Evolutionary conservation across 1,284 basidiomycete genomes (phyloP), one percentile per base, ranked within the genome.

Genomic region (Fomitopsis palustris): DNA sequence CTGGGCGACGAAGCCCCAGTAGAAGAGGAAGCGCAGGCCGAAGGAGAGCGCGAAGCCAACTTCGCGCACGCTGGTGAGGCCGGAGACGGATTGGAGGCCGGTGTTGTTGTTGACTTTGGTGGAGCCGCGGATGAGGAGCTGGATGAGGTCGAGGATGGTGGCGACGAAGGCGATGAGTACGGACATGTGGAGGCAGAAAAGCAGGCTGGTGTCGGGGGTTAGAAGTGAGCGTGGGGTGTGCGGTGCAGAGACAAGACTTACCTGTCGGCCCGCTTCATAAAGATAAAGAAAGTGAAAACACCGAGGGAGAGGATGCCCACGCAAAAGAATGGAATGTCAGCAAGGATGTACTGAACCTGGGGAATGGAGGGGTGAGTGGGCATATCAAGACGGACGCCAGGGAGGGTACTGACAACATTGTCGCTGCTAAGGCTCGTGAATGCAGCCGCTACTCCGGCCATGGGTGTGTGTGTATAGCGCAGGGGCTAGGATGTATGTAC

Each of bases 251-350:
- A 31, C 39, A 43, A 38, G 27, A 74, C 87, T 59, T 66, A 90
- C 89, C 81, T 62, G 59, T 80, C 79, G 43, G 85, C 69, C 59
- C 82, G 84, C 64, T 78, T 82, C 73, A 85, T 75, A 33, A 82
- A 68, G 45, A 88, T 70, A 69, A 88, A 78, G 70, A 88, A 85
- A 12, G 80, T 80, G 55, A 86, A 81, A 33, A 84, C 75, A n/a
- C 81, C 86, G 59, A 91, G 82, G 38, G 80, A 81, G 65, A 89
- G 74, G 21, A 90, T 74, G 43, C 89, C 90, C 56, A 86, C 78
- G 58, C 81, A 81, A 65, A 88, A 81, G 62, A 87, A 76, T 38
- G 90, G 90, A 55, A 91, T 83, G 62, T 88, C 86, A 17, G 82
- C 77, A 43, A 91, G 74, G 53, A 91, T 69, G 61, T 76, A 72